phyloP scores from a whole-genome alignment of 345 rosid genomes.

The Moricandia arvensis region DNA sequence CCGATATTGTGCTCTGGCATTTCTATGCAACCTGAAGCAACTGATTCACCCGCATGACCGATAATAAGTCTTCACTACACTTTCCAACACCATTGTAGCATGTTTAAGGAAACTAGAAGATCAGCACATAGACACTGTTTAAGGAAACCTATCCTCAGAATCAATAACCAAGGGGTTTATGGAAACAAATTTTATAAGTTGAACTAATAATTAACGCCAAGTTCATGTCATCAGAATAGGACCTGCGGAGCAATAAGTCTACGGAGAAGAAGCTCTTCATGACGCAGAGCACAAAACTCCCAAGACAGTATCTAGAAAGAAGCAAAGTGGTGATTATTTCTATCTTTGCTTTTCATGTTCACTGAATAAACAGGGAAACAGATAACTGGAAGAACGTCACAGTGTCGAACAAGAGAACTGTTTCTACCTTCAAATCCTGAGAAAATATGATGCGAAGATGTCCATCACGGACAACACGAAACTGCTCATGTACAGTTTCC shows the following conservation, averaged over 20 bases:
- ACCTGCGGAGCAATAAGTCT: constrained; percentile 93
- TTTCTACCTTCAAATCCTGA: constrained; percentile 77
- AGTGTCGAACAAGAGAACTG: no score
- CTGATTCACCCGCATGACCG: constrained; percentile 69
- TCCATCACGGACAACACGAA: constrained; percentile 97
- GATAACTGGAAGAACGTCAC: background rate
- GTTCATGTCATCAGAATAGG: background rate
- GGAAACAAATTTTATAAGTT: no score
- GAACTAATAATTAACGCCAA: no score
- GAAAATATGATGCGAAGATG: constrained; percentile 84
- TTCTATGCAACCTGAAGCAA: constrained; percentile 86
- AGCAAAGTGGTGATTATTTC: background rate
- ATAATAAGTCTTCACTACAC: background rate
- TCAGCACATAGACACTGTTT: background rate
- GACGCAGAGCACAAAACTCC: constrained; percentile 92
- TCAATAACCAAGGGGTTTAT: constrained; percentile 43
- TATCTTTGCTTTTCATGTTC: background rate
- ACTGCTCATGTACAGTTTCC: constrained; percentile 91
- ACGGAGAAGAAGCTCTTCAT: constrained; percentile 91
- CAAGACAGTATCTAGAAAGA: constrained; percentile 75
- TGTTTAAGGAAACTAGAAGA: background rate
- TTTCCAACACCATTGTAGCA: background rate
- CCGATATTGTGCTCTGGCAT: constrained; percentile 86
- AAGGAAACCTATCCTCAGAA: background rate
- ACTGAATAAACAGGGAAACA: background rate